Conservation (phyloP, 176 grass and related monocot genomes). For the Alopecurus myosuroides region DNA sequence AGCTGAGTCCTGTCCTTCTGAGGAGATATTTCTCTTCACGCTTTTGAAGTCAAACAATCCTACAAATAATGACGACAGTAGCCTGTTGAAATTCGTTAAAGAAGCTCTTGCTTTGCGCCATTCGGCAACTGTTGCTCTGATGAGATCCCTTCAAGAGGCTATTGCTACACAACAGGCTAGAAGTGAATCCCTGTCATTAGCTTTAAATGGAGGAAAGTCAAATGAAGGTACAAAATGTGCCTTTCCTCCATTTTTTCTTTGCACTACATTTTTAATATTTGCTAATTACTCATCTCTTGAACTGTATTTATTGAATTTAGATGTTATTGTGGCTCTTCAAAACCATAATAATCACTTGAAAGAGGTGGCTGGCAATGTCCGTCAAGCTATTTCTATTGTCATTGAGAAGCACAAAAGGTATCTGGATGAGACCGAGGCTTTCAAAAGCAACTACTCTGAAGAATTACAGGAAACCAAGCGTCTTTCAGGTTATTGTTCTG, state of each 20-base stretch:
- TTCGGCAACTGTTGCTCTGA: conserved; percentile 60
- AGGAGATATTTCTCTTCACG: conserved; percentile 85
- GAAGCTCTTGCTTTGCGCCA: conserved; percentile 66
- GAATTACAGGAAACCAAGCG: conserved; percentile 74
- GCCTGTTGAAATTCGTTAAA: conserved; percentile 47
- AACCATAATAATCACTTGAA: conserved; percentile 71
- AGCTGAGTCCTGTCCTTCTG: conserved; percentile 54
- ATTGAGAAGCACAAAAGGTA: conserved; percentile 62
- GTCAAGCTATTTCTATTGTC: conserved; percentile 57
- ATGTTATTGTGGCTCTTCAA: conserved; percentile 67
- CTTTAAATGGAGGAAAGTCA: conserved; percentile 52
- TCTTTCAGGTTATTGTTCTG: conserved; percentile 58
- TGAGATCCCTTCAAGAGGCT: conserved; percentile 71
- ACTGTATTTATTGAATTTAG: conserved; percentile 42
- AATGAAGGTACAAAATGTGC: conserved; percentile 54
- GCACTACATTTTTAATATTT: background rate
- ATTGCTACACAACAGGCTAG: conserved; percentile 59
- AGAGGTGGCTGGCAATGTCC: conserved; percentile 64
- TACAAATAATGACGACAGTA: conserved; percentile 26
- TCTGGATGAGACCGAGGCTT: conserved; percentile 66
- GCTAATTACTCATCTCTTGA: conserved; percentile 7
- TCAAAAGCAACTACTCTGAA: conserved; percentile 44
- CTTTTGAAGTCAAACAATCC: conserved; percentile 47
- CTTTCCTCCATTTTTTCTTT: background rate
- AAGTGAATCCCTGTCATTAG: conserved; percentile 61